Percentiles rank a stretch among this genome's conserved stretches.
Evolutionary conservation across 768 basidiomycete species (phyloP).

Genomic region (Crepidotus variabilis): DNA sequence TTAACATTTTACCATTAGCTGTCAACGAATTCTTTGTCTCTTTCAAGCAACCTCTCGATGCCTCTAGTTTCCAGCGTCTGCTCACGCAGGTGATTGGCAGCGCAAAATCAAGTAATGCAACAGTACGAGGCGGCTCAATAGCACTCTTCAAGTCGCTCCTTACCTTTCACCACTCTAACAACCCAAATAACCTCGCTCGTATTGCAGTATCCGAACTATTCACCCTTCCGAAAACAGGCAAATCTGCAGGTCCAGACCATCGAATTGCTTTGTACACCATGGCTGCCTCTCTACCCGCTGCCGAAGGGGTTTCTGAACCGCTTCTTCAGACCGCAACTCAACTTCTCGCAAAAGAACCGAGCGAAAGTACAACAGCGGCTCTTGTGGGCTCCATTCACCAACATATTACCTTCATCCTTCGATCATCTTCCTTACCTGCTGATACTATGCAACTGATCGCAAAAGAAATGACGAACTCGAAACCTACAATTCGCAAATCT

Average conservation of each 20-base stretch:
- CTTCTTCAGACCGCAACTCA: conserved; percentile 43
- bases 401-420: conserved; percentile 59
- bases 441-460: conserved; percentile 47
- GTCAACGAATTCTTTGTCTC: conserved; percentile 55
- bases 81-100: conserved; percentile 59
- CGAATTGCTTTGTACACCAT: conserved; percentile 78
- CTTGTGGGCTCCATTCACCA: conserved; percentile 51
- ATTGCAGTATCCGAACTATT: conserved; percentile 62
- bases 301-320: conserved; percentile 30
- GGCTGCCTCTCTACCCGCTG: conserved; percentile 52
- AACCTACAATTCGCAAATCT: conserved; percentile 55
- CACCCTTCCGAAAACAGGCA: conserved; percentile 74
- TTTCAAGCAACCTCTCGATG: conserved; percentile 47
- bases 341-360: conserved; percentile 69
- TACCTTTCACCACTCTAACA: conserved; percentile 24
- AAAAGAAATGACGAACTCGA: conserved; percentile 71
- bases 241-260: conserved; percentile 86
- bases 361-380: conserved; percentile 57
- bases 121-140: conserved; percentile 53
- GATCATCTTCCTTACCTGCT: conserved; percentile 35
- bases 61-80: conserved; percentile 47
- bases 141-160: conserved; percentile 53
- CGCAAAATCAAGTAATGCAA: conserved; percentile 69
- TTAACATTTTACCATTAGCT: conserved; percentile 29
- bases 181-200: conserved; percentile 34